A percentile compares a stretch with the other conserved stretches of the same genome.
Conservation (phyloP, 2,329 filamentous ascomycete genomes). For the Stromatinia cepivora region DNA sequence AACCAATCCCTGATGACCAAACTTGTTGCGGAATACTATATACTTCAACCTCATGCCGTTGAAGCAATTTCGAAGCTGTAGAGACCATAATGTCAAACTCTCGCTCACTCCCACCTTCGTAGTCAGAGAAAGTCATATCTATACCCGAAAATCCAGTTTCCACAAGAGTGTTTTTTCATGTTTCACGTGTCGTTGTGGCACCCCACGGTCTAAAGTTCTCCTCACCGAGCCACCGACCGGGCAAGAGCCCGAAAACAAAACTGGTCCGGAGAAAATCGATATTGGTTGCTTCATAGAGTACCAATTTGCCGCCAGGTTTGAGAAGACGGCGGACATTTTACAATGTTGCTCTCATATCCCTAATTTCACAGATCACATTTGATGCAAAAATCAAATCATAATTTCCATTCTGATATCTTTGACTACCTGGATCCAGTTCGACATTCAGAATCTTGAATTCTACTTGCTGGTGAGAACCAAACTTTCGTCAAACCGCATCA, state of each 20-base stretch:
- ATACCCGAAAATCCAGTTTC: conserved; percentile 13
- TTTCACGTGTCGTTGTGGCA: background rate
- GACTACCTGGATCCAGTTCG: background rate
- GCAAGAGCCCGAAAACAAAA: conserved; percentile 39
- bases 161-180: background rate
- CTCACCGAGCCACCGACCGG: conserved; percentile 44
- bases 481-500: background rate
- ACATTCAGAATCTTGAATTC: conserved; percentile 5
- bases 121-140: conserved; percentile 4
- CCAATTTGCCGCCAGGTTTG: background rate
- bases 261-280: conserved; percentile 3
- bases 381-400: conserved; percentile 8
- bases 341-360: background rate
- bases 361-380: conserved; percentile 4
- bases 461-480: background rate
- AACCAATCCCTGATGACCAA: background rate
- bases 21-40: background rate
- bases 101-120: background rate
- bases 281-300: background rate
- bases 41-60: background rate
- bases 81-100: conserved; percentile 4
- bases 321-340: background rate
- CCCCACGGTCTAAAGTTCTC: conserved; percentile 18
- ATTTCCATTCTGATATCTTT: background rate
- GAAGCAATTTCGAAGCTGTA: background rate